Evolutionary conservation across 2,329 filamentous ascomycete species (phyloP), one percentile per base, ranked within the genome.

Genomic region (Camillea tinctor): DNA sequence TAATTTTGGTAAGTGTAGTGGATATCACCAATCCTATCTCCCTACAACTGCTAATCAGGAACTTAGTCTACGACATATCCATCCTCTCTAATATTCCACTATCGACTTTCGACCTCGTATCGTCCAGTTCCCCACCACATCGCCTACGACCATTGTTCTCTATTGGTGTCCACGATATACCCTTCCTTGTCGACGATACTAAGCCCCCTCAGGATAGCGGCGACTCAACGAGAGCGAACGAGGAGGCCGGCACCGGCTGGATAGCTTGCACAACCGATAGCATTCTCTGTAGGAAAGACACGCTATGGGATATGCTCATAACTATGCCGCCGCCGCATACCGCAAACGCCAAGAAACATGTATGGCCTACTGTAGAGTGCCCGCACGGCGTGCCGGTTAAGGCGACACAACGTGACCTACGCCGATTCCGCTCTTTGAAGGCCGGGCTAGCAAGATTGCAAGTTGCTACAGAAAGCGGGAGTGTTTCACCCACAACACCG

Each of bases 191-290:
- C 66, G 80, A 86, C 58, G 83, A 90, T 64, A 81, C 81, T n/a
- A 77, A 81, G 22, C 77, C 78, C 1, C 56, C 53, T 75, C 75
- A 53, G 79, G 77, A 71, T 74, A 70, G 64, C 71, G 58, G 61
- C 49, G 52, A 63, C 5, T 20, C 72, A n/a, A 62, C 66, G 7
- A 71, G 74, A 36, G 70, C 68, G 50, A 73, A 77, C 50, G 82
- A 80, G 22, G 81, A 85, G 50, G 72, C 76, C 22, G 81, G 81
- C 30, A 77, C 83, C 15, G 91, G 93, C 48, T 99, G 93, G 93
- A 88, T 97, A 60, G 95, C 94, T 13, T 97, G 93, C 75, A 97
- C 94, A 2, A 98, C 94, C 1, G 95, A 99, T 76, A 94, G 91
- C 71, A 95, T 99, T 60, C 83, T 99, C 15, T 88, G 87, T 52